These are phyloP conservation scores for Kwoniella bestiolae DNA, from an alignment of 768 basidiomycete genomes.

Conservation along the genomic window DNA sequence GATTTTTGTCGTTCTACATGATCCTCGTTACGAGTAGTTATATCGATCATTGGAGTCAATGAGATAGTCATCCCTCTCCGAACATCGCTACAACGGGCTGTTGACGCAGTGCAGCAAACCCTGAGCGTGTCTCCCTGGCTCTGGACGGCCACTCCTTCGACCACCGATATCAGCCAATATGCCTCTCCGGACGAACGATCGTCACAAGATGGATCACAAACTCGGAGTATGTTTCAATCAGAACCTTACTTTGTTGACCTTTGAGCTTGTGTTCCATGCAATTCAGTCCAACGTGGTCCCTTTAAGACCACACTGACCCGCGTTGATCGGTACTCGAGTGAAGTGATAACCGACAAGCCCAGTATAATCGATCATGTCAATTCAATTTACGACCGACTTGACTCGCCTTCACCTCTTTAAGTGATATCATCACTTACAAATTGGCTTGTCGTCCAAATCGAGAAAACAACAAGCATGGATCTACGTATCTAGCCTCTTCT, in stretches of 20 bases:
- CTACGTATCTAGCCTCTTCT: constrained; percentile 1
- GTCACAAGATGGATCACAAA: background rate
- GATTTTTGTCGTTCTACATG: no score
- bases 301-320: background rate
- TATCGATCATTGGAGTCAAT: no score
- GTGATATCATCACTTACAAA: background rate
- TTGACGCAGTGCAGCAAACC: no score
- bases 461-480: background rate
- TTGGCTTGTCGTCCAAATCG: background rate
- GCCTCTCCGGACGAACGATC: no score
- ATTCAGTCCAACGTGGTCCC: no score
- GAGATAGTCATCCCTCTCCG: no score
- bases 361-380: background rate
- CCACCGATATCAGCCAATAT: no score
- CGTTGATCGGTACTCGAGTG: background rate
- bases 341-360: background rate
- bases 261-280: no score
- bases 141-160: no score
- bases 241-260: background rate
- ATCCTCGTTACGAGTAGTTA: no score
- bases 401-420: background rate
- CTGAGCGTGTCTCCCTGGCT: no score
- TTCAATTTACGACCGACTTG: background rate
- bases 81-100: no score
- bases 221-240: background rate